phyloP scores from a whole-genome alignment of 371 early-diverging fungal genomes.

The Mucor mucedo region DNA sequence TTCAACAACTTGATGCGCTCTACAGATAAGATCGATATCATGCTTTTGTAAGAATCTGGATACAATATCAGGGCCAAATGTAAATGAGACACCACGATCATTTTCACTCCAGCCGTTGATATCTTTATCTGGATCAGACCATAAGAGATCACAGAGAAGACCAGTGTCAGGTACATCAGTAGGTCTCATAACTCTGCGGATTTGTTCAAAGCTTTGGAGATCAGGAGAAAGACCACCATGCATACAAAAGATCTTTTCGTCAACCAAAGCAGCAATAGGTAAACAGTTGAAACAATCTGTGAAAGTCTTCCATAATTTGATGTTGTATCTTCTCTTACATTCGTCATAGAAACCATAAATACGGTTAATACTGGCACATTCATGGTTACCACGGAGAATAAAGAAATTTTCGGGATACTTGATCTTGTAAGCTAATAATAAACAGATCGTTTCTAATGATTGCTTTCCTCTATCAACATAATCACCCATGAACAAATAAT shows the following conservation, averaged over 20 bases:
- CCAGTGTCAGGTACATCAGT: slow-evolving; percentile 95
- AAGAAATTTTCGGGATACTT: slow-evolving; percentile 97
- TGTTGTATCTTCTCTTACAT: slow-evolving; percentile 91
- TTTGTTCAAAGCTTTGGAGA: slow-evolving; percentile 91
- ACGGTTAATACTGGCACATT: slow-evolving; percentile 90
- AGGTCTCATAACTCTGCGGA: slow-evolving; percentile 87
- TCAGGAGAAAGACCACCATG: slow-evolving; percentile 98
- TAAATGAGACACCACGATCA: slow-evolving; percentile 96
- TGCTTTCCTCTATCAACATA: slow-evolving; percentile 96
- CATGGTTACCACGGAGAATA: slow-evolving; percentile 95
- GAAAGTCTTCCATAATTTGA: slow-evolving; percentile 97
- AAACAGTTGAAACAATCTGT: slow-evolving; percentile 98
- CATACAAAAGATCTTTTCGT: slow-evolving; percentile 96
- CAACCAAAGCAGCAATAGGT: slow-evolving; percentile 96
- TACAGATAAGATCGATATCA: slow-evolving; percentile 92
- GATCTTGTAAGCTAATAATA: slow-evolving; percentile 89
- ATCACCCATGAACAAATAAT: slow-evolving; percentile 94
- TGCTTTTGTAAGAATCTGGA: slow-evolving; percentile 86
- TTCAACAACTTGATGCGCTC: slow-evolving; percentile 99
- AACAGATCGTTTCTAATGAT: slow-evolving; percentile 75
- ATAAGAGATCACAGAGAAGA: slow-evolving; percentile 82
- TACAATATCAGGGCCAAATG: slow-evolving; percentile 92
- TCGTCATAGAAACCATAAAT: slow-evolving; percentile 99
- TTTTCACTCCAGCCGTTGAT: slow-evolving; percentile 95
- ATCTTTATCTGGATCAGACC: slow-evolving; percentile 86